These are phyloP conservation scores for Penicillium riverlandense DNA, from an alignment of 495 filamentous ascomycete species.

Conservation along the genomic window DNA sequence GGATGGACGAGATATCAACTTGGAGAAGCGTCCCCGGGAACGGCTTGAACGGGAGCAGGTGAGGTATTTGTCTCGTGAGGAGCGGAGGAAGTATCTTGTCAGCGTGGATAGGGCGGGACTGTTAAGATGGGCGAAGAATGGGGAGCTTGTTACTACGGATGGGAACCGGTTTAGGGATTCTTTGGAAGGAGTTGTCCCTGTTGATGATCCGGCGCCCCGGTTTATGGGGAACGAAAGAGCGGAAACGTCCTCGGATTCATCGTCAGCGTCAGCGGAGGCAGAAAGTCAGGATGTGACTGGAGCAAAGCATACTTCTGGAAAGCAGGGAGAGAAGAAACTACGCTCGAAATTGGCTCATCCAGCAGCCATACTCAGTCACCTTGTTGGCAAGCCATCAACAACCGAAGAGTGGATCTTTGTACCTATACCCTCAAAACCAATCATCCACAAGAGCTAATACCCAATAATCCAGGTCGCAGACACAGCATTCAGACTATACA, in stretches of 20 bases:
- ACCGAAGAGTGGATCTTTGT: conserved; percentile 89
- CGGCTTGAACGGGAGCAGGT: conserved; percentile 62
- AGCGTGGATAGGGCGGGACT: conserved; percentile 58
- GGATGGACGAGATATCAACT: conserved; percentile 52
- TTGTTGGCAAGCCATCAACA: conserved; percentile 61
- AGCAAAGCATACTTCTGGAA: conserved; percentile 19
- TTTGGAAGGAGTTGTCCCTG: conserved; percentile 65
- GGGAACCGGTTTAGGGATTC: conserved; percentile 70
- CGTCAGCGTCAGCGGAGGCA: neutral
- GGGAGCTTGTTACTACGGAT: conserved; percentile 62
- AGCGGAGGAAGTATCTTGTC: conserved; percentile 66
- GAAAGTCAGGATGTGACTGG: no score
- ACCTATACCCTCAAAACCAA: conserved; percentile 5
- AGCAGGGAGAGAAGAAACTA: conserved; percentile 46
- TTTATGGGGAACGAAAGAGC: conserved; percentile 21
- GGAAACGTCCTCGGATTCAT: conserved; percentile 1
- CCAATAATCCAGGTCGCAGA: conserved; percentile 42
- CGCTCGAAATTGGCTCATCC: conserved; percentile 52
- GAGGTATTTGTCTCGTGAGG: conserved; percentile 65
- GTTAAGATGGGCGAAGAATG: conserved; percentile 76
- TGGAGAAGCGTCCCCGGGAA: conserved; percentile 55
- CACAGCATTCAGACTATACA: conserved; percentile 77
- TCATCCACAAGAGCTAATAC: neutral
- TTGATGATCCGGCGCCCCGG: conserved; percentile 51
- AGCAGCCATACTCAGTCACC: conserved; percentile 59